phyloP scores from a whole-genome alignment of 768 basidiomycete genomes.

The Pleurotus eryngii region DNA sequence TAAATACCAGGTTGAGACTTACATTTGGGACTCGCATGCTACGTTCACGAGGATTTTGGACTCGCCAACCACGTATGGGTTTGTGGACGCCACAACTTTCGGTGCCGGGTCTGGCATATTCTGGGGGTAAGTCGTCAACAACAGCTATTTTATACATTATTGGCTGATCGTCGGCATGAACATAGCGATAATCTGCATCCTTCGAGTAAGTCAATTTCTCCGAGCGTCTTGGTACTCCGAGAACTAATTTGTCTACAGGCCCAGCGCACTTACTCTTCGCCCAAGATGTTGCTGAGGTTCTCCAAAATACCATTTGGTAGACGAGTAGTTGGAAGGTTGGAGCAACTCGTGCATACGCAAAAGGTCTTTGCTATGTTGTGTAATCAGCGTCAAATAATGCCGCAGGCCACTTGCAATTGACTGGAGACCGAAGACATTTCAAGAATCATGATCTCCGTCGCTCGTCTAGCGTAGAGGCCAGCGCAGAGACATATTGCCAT shows the following conservation, averaged over 20 bases:
- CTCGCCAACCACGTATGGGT: conserved; percentile 47
- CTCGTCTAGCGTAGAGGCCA: no score
- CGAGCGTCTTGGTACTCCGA: neutral
- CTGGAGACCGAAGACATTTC: no score
- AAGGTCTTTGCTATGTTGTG: no score
- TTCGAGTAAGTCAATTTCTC: conserved; percentile 33
- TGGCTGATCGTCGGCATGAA: no score
- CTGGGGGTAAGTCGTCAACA: conserved; percentile 44
- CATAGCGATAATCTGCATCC: conserved; percentile 54
- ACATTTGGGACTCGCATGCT: conserved; percentile 47
- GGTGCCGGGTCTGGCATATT: conserved; percentile 42
- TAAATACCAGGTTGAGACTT: conserved; percentile 37
- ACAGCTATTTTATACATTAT: no score
- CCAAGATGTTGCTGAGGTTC: conserved; percentile 22
- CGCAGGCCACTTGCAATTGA: no score
- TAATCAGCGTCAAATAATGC: no score
- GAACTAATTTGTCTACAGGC: conserved; percentile 20
- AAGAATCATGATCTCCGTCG: no score
- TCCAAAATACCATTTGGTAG: conserved; percentile 24
- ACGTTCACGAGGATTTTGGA: conserved; percentile 49
- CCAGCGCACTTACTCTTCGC: conserved; percentile 39
- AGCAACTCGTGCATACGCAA: no score
- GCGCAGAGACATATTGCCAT: no score
- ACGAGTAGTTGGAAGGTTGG: neutral
- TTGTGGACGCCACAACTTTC: conserved; percentile 48